A percentile compares a stretch with the other conserved stretches of the same genome.
Evolutionary conservation across 179 eudicot genomes (phyloP).

Genomic region (Actinidia arguta): DNA sequence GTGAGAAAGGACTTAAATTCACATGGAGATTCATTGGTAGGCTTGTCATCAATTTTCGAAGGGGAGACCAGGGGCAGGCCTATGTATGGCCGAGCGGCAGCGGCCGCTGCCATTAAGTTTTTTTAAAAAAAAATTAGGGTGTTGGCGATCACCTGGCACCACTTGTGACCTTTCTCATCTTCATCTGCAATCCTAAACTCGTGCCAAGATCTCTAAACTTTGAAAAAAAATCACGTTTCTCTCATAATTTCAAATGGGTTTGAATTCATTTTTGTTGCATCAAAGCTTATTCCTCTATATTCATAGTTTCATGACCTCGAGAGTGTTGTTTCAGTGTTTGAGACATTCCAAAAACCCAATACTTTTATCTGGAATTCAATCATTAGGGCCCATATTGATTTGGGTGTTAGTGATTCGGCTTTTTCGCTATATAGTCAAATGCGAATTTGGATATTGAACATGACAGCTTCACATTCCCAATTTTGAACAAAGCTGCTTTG

Average conservation of each 20-base stretch:
- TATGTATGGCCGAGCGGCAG: too few relatives aligned
- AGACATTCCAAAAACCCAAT: conserved; percentile 32
- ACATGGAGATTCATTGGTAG: too few relatives aligned
- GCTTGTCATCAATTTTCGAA: too few relatives aligned
- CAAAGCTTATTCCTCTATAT: conserved; percentile 41
- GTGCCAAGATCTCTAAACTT: too few relatives aligned
- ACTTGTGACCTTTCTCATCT: too few relatives aligned
- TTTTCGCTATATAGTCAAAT: conserved; percentile 47
- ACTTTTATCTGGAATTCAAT: conserved; percentile 54
- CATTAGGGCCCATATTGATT: conserved; percentile 45
- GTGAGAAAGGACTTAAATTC: too few relatives aligned
- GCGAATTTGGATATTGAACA: conserved; percentile 49
- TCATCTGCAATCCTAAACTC: too few relatives aligned
- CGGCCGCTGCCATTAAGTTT: too few relatives aligned
- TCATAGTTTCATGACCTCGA: conserved; percentile 38
- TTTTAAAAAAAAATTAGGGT: too few relatives aligned
- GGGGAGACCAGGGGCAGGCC: too few relatives aligned
- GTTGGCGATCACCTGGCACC: too few relatives aligned
- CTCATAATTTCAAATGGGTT: conserved; percentile 34
- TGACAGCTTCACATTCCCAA: conserved; percentile 65
- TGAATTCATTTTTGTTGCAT: conserved; percentile 20
- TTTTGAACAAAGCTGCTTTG: conserved; percentile 44
- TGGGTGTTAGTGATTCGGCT: conserved; percentile 42
- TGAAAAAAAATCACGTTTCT: conserved; percentile 42
- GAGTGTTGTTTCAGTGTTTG: conserved; percentile 34